These are phyloP conservation scores for Rhodotorula graminis DNA, from an alignment of 768 basidiomycete species.

Conservation along the genomic window DNA sequence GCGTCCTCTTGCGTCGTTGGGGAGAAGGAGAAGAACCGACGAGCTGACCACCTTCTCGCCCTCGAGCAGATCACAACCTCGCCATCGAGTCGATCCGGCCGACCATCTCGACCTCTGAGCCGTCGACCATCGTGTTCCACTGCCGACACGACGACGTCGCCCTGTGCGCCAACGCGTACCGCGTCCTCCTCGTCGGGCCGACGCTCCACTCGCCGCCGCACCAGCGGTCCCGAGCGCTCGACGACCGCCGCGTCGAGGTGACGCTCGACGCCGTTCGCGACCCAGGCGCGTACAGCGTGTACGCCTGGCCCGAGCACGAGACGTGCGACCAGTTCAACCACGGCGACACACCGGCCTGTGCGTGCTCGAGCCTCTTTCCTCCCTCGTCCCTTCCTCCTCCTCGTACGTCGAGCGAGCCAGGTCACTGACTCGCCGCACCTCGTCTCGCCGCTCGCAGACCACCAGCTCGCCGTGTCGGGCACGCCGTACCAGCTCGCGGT, in stretches of 20 bases:
- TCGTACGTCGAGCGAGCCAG: too few relatives aligned
- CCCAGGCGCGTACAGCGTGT: constrained; percentile 19
- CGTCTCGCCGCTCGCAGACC: neutral
- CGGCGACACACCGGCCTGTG: constrained; percentile 9
- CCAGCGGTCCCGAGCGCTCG: neutral
- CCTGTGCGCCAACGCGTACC: constrained; percentile 16
- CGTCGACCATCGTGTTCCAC: constrained; percentile 8
- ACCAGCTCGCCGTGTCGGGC: constrained; percentile 15
- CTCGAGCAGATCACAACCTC: constrained; percentile 9
- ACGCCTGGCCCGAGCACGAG: constrained; percentile 17
- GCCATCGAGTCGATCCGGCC: constrained; percentile 6
- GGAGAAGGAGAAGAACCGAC: too few relatives aligned
- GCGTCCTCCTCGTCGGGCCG: constrained; percentile 19
- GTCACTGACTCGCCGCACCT: neutral
- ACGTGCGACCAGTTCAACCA: constrained; percentile 16
- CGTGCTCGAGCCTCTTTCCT: too few relatives aligned
- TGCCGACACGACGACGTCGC: constrained; percentile 12
- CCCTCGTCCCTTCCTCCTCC: too few relatives aligned
- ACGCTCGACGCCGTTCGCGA: neutral
- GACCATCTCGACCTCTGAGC: neutral
- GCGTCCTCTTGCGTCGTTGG: too few relatives aligned
- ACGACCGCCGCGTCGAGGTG: constrained; percentile 5
- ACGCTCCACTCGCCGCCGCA: constrained; percentile 6
- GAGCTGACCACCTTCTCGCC: neutral
- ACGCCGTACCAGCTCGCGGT: neutral